Evolutionary conservation across 1,139 yeast genomes (phyloP).

Genomic region (Yamadazyma atlantica): DNA sequence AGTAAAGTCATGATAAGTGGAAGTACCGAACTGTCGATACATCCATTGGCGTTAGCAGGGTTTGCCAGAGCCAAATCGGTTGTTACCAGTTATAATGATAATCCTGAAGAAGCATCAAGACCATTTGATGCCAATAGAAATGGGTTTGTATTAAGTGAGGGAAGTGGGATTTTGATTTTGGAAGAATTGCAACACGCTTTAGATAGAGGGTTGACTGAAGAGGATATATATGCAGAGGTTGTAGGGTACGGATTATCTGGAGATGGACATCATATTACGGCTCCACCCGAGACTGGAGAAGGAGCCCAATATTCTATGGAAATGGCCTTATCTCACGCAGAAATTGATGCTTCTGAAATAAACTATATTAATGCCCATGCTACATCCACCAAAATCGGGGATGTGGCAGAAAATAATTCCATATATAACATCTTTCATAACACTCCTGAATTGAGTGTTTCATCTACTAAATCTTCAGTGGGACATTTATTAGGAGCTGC

Average conservation of each 20-base stretch:
- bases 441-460: conserved; percentile 44
- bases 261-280: conserved; percentile 91
- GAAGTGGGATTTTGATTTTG: conserved; percentile 76
- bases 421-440: conserved; percentile 52
- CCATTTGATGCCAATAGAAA: conserved; percentile 80
- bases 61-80: conserved; percentile 89
- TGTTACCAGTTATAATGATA: conserved; percentile 59
- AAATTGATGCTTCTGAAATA: conserved; percentile 42
- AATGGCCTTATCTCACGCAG: conserved; percentile 61
- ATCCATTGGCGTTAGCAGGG: conserved; percentile 87
- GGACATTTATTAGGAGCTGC: conserved; percentile 97
- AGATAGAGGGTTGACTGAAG: conserved; percentile 51
- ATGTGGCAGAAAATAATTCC: conserved; percentile 82
- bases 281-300: conserved; percentile 78
- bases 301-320: conserved; percentile 88
- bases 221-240: conserved; percentile 74
- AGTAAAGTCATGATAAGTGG: conserved; percentile 91
- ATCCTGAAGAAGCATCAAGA: conserved; percentile 68
- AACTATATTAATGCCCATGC: conserved; percentile 96
- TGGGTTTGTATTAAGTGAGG: conserved; percentile 95
- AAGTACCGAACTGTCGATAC: conserved; percentile 84
- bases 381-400: conserved; percentile 89
- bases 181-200: conserved; percentile 79
- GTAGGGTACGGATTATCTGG: conserved; percentile 89
- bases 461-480: conserved; percentile 87